Base-by-base conservation (phyloP, 139 green algal species). In the Yamagishiella unicocca region DNA sequence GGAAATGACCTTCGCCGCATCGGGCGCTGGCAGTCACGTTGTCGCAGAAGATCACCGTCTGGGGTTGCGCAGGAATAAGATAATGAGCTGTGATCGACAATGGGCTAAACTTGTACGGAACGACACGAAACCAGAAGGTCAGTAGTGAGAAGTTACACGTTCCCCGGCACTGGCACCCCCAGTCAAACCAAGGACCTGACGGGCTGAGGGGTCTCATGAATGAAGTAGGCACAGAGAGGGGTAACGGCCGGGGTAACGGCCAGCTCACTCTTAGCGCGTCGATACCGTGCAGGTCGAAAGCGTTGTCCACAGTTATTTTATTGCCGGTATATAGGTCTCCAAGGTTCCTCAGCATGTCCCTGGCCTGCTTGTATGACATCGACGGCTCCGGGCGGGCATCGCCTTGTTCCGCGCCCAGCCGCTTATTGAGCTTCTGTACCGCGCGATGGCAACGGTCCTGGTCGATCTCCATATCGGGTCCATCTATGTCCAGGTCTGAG, bases 191-290 rank as follows among this genome's bases (percentile, higher is more conserved):
- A n/a, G n/a, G n/a, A n/a, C n/a, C n/a, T n/a, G n/a, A n/a, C n/a
- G n/a, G n/a, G n/a, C n/a, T n/a, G n/a, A n/a, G n/a, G n/a, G n/a
- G n/a, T n/a, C n/a, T n/a, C n/a, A n/a, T n/a, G n/a, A n/a, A n/a
- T n/a, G n/a, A n/a, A n/a, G n/a, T n/a, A n/a, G n/a, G n/a, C n/a
- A n/a, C n/a, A n/a, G n/a, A n/a, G n/a, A n/a, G n/a, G n/a, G n/a
- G n/a, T n/a, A n/a, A n/a, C n/a, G n/a, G n/a, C n/a, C n/a, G n/a
- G n/a, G n/a, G 50, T 17, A 58, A 58, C 50, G 50, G 50, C 12
- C n/a, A 58, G 25, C 43, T 62, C n/a, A 80, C 72, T 29, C 25
- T 80, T 45, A 84, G 58, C 17, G 77, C 77, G 8, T 84, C 77
- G 21, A 84, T 74, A 0, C 25, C 77, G 17, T 73, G 35, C 8